Evolutionary conservation across 352 stramenopile genomes (phyloP).

Genomic region (Phytophthora multivora): DNA sequence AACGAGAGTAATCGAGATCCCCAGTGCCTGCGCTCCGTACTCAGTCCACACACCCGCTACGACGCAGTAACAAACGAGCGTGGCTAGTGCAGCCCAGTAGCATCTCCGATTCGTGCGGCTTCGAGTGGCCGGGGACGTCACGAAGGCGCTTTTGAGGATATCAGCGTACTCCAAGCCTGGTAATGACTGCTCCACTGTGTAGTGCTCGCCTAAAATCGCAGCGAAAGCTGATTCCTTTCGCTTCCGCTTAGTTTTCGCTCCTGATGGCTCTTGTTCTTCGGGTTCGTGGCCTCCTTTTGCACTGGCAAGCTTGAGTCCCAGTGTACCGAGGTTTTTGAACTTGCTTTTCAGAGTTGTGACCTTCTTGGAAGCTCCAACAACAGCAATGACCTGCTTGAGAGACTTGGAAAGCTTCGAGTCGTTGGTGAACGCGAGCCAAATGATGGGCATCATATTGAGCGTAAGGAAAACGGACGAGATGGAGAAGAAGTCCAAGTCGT

Average conservation of each 20-base stretch:
- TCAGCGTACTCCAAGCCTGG: conserved; percentile 75
- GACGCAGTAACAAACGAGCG: conserved; percentile 64
- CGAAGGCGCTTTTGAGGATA: conserved; percentile 82
- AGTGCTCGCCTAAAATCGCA: conserved; percentile 76
- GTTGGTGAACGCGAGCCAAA: conserved; percentile 92
- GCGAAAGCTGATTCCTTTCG: conserved; percentile 76
- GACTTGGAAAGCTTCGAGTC: conserved; percentile 87
- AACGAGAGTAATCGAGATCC: conserved; percentile 69
- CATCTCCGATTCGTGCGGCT: conserved; percentile 53
- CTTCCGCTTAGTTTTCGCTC: conserved; percentile 23
- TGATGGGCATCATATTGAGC: conserved; percentile 90
- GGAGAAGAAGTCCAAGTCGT: conserved; percentile 79
- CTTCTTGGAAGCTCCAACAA: conserved; percentile 79
- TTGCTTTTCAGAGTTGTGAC: conserved; percentile 78
- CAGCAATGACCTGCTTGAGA: conserved; percentile 76
- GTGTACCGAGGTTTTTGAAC: conserved; percentile 81
- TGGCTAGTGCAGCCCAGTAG: conserved; percentile 51
- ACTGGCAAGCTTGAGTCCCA: conserved; percentile 73
- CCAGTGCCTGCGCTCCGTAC: conserved; percentile 67
- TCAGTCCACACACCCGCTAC: conserved; percentile 57
- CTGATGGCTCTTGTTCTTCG: conserved; percentile 1
- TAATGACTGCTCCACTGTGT: conserved; percentile 78
- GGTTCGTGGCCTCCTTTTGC: conserved; percentile 42
- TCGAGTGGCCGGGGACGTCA: conserved; percentile 59
- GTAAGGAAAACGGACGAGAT: conserved; percentile 82